Evolutionary conservation across 441 rosid genomes (phyloP).

Genomic region (Adansonia madagascariensis): DNA sequence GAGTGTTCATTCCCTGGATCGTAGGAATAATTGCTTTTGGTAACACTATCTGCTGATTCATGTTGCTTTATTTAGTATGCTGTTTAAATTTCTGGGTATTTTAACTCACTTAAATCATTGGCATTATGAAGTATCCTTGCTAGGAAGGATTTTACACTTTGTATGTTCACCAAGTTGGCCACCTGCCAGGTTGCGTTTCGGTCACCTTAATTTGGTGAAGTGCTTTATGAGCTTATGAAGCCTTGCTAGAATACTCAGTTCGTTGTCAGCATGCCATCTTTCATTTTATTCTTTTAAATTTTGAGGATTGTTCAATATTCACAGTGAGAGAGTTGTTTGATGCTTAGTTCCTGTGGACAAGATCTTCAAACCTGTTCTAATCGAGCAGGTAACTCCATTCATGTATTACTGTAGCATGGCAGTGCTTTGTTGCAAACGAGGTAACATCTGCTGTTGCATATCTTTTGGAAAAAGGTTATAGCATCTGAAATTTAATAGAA

Average conservation of each 20-base stretch:
- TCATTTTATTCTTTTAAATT: conserved; percentile 6
- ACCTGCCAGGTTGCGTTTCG: background rate
- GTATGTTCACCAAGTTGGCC: background rate
- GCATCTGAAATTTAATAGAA: background rate
- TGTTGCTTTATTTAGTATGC: background rate
- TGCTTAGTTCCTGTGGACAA: conserved; percentile 2
- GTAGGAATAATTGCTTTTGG: background rate
- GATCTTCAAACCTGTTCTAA: background rate
- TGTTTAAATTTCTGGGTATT: background rate
- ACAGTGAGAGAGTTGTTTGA: background rate
- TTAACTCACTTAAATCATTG: background rate
- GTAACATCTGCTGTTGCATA: background rate
- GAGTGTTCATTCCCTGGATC: background rate
- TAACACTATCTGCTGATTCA: conserved; percentile 6
- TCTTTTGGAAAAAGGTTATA: background rate
- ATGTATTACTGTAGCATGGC: background rate
- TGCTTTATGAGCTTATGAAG: background rate
- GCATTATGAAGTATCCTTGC: background rate
- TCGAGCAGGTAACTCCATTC: conserved; percentile 4
- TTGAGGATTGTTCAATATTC: background rate
- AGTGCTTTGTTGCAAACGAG: background rate
- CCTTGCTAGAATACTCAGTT: background rate
- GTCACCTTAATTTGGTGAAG: background rate
- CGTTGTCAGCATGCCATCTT: background rate
- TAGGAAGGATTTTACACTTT: background rate